Conservation (phyloP, 805 yeast genomes). For the Cyberlindnera meyerae region DNA sequence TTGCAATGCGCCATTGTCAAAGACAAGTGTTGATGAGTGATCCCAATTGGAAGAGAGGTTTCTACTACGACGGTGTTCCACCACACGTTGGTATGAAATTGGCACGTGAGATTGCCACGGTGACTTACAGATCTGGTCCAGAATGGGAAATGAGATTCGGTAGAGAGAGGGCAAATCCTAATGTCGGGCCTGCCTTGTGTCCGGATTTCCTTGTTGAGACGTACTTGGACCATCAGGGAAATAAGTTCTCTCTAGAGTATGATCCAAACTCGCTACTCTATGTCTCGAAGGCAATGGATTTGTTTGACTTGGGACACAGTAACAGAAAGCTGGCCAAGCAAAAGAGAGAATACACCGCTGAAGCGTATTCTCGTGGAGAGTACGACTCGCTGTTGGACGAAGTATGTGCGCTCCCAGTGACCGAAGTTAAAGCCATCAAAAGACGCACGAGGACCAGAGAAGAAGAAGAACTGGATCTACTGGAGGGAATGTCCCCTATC, state of each 20-base stretch:
- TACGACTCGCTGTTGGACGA: constrained; percentile 23
- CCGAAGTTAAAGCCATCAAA: constrained; percentile 47
- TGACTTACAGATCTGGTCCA: constrained; percentile 92
- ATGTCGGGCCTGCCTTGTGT: constrained; percentile 77
- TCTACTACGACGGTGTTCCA: constrained; percentile 72
- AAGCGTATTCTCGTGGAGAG: constrained; percentile 25
- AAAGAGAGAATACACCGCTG: constrained; percentile 30
- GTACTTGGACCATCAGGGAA: constrained; percentile 91
- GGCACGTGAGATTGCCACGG: constrained; percentile 90
- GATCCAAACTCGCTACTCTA: constrained; percentile 88
- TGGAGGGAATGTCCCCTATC: constrained; percentile 58
- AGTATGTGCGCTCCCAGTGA: constrained; percentile 39
- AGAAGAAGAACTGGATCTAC: constrained; percentile 56
- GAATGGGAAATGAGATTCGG: constrained; percentile 96
- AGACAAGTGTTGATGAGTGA: constrained; percentile 92
- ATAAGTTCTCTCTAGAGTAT: constrained; percentile 84
- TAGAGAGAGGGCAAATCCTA: constrained; percentile 77
- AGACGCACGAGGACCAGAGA: constrained; percentile 46
- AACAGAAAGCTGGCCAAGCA: constrained; percentile 48
- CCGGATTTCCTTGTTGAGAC: constrained; percentile 93
- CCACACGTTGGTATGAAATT: constrained; percentile 95
- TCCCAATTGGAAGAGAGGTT: constrained; percentile 91
- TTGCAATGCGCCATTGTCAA: constrained; percentile 90
- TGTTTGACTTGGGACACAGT: constrained; percentile 68
- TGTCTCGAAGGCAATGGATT: constrained; percentile 90